A percentile compares a stretch with the other conserved stretches of the same genome.
phyloP scores from a whole-genome alignment of 2,329 filamentous ascomycete species.

The Neopestalotiopsis clavispora region DNA sequence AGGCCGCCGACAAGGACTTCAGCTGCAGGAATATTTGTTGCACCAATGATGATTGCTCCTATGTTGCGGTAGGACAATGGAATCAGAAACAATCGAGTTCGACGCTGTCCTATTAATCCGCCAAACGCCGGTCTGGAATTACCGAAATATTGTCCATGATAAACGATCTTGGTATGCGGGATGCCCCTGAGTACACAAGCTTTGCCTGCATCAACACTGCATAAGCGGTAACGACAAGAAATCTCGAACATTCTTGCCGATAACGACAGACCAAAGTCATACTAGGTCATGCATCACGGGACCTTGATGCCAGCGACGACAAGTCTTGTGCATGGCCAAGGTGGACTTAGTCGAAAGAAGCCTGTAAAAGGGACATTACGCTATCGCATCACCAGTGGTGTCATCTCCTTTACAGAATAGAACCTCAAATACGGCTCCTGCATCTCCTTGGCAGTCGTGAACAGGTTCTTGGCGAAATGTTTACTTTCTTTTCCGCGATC shows the following conservation, averaged over 20 bases:
- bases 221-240: neutral
- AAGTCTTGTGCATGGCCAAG: neutral
- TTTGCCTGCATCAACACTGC: neutral
- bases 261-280: neutral
- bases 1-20: neutral
- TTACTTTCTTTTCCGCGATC: neutral
- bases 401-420: neutral
- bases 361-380: constrained; percentile 4
- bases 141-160: neutral
- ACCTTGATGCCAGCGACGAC: neutral
- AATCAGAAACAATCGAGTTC: neutral
- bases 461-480: neutral
- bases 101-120: neutral
- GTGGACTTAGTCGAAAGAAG: neutral
- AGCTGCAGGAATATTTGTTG: neutral
- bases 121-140: neutral
- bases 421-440: neutral
- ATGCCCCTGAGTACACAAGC: neutral
- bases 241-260: constrained; percentile 1
- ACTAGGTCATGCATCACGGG: neutral
- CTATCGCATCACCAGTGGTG: neutral
- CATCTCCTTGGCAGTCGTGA: neutral
- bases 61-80: neutral
- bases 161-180: neutral
- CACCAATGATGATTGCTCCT: neutral